Base-by-base conservation (phyloP, 495 filamentous ascomycete genomes). In the Hypoxylon perforatum region DNA sequence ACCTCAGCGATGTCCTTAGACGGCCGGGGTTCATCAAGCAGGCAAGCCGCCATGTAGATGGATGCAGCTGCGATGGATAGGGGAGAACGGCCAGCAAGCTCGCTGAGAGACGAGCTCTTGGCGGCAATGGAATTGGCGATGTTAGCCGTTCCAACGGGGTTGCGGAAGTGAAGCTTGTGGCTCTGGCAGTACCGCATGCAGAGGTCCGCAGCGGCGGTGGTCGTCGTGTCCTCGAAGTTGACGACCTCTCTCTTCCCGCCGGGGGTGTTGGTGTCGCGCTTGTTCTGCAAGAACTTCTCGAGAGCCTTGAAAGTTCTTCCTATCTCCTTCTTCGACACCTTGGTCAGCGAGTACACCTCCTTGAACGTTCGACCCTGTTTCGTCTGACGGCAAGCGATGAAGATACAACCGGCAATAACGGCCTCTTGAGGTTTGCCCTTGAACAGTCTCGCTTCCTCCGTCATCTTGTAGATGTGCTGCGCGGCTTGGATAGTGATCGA, bases 311-410 rank as follows among this genome's bases (percentile, higher is more conserved):
- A 99, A 33, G 94, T 93, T 45, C 94, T 84, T 18, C 96, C 96
- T 67, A 98, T 97, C 73, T 98, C 96, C 80, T 97, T 97, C 80
- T 97, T 96, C 22, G 90, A 87, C 11, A 98, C 94, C 70, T 94
- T 95, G 41, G 95, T 98, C 76, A 97, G 80, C 42, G 90, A 86
- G 75, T 90, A 94, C 67, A 99, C 92, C 76, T 98, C 96, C 21
- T 89, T 88, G 81, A 98, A 99, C 1, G 92, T 97, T 51, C 96
- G 89, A 1, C 4, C 4, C 39, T 42, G 91, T 65, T 88, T 86
- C 71, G 89, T 90, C 77, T 97, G 92, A 33, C 95, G 93, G 74
- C 94, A 97, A 21, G 95, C 94, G 72, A 98, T 93, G 81, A 98
- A 97, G 77, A 99, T 94, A 76, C 94, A 97, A 1, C 93, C 92